Base-by-base conservation (phyloP, 306 rosid genomes). In the Lotus japonicus region DNA sequence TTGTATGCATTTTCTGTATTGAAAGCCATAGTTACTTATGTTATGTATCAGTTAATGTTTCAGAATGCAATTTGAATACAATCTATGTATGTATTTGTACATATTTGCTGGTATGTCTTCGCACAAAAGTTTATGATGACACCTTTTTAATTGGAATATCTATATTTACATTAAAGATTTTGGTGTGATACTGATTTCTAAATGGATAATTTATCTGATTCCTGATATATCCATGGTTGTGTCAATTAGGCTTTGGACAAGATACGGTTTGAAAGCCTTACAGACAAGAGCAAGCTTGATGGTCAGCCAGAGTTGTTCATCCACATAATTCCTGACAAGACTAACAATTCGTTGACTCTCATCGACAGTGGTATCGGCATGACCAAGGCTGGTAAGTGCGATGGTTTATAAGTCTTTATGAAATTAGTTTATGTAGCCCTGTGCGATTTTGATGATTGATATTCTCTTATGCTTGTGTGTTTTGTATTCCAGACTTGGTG, bases 201-300 rank as follows among this genome's bases (percentile, higher is more conserved):
- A 5, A 11, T 38, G 5, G 15, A 41, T 11, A 19, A 9, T 2
- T 2, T 10, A 4, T 64, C 57, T 43, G 36, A 62, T 48, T 58
- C 8, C 0, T 69, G 9, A 0, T 31, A 5, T 3, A 6, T 49
- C 5, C 46, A 0, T 39, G 59, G 11, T 0, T 16, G 6, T 69
- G 16, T 3, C 7, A 17, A 5, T 46, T 31, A 92, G 98, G 98
- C 98, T 15, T 75, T 92, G 64, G 98, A 92, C 78, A 92, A 92
- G 63, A 89, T 92, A 5, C 68, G 98, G 11, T 92, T 92, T 44
- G 96, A 92, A 83, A 77, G 96, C 43, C 59, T 92, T 78, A 92
- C 98, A 0, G 98, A 92, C 68, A 92, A 92, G 92, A 92, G 91
- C 88, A 92, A 92, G 85, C 98, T 92, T 0, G 98, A 92, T 58